These are phyloP conservation scores for Candida dajiaensis DNA, from an alignment of 805 yeast genomes.

Conservation along the genomic window DNA sequence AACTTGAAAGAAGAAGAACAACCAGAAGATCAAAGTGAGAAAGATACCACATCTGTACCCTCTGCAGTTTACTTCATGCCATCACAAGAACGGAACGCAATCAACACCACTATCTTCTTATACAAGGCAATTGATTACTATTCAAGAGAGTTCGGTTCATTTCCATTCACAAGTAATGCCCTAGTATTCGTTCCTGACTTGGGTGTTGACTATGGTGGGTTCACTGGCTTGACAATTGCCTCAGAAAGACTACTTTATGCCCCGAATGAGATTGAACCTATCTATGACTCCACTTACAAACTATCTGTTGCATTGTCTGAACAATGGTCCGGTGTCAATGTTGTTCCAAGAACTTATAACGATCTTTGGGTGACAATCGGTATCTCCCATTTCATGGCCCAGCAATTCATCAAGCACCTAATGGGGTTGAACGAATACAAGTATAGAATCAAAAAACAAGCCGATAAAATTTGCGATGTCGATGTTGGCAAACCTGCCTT, in stretches of 20 bases:
- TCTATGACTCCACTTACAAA: constrained; percentile 60
- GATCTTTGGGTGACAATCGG: constrained; percentile 92
- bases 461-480: constrained; percentile 61
- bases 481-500: constrained; percentile 80
- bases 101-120: constrained; percentile 71
- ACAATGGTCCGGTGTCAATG: constrained; percentile 93
- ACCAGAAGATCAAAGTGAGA: constrained; percentile 25
- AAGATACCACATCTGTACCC: constrained; percentile 39
- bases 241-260: constrained; percentile 64
- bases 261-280: constrained; percentile 70
- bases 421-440: constrained; percentile 84
- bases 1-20: constrained; percentile 34
- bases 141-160: constrained; percentile 86
- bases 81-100: constrained; percentile 46
- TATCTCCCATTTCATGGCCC: constrained; percentile 75
- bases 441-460: constrained; percentile 56
- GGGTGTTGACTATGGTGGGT: constrained; percentile 46
- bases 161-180: constrained; percentile 80
- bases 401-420: constrained; percentile 57
- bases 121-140: constrained; percentile 77
- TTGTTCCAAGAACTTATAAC: constrained; percentile 70
- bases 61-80: constrained; percentile 61
- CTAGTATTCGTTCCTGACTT: constrained; percentile 65
- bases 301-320: constrained; percentile 68
- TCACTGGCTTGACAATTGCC: constrained; percentile 67